Evolutionary conservation across 225 moss, liverwort and hornwort genomes (phyloP).

Genomic region (Takakia lepidozioides): DNA sequence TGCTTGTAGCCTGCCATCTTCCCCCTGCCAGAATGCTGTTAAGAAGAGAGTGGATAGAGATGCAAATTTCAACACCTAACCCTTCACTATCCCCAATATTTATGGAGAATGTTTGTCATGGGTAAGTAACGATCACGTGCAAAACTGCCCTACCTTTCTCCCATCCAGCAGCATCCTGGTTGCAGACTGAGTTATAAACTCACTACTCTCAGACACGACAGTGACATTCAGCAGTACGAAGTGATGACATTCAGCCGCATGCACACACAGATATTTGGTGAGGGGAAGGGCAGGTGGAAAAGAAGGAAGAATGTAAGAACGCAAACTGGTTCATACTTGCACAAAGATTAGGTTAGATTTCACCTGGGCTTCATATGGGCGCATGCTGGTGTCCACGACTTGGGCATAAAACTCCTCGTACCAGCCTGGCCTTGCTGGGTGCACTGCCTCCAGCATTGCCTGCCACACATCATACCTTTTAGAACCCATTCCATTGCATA

Average conservation of each 20-base stretch:
- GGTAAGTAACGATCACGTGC: not conserved
- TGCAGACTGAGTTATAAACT: too few species aligned
- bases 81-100: too few species aligned
- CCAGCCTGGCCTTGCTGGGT: conserved; percentile 74
- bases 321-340: too few species aligned
- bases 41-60: conserved; percentile 6
- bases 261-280: too few species aligned
- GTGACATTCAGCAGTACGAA: not conserved
- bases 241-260: too few species aligned
- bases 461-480: conserved; percentile 10
- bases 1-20: conserved; percentile 81
- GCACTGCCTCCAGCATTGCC: conserved; percentile 64
- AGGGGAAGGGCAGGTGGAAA: too few species aligned
- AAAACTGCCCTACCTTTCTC: not conserved
- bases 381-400: conserved; percentile 49
- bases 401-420: conserved; percentile 70
- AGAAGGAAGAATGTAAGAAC: not conserved
- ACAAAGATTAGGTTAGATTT: too few species aligned
- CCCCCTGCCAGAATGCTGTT: conserved; percentile 5
- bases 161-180: too few species aligned
- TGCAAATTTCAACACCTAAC: not conserved
- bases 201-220: not conserved
- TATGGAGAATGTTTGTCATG: not conserved
- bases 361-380: conserved; percentile 68
- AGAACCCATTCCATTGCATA: not conserved